Percentiles rank a stretch among this genome's conserved stretches.
Evolutionary conservation across 257 asterid species (phyloP).

Genomic region (Fraxinus cuspidata): DNA sequence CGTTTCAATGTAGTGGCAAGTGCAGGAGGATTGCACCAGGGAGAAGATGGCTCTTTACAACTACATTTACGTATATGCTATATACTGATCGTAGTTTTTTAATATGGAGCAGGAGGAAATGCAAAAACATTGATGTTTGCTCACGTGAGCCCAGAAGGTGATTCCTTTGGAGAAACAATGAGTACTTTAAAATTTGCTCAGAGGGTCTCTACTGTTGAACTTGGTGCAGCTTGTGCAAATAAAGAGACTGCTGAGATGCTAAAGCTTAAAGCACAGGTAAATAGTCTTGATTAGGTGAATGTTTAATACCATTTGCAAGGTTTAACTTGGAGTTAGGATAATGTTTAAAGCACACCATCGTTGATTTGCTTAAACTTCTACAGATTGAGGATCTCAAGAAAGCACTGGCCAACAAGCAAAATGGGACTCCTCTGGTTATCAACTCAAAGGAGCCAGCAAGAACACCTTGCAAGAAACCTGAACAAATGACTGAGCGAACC

Average conservation of each 20-base stretch:
- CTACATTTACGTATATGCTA: not conserved
- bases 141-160: conserved; percentile 78
- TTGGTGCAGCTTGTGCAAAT: conserved; percentile 81
- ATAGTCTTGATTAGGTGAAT: not conserved
- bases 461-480: conserved; percentile 44
- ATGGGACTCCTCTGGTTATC: conserved; percentile 35
- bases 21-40: not conserved
- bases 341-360: not conserved
- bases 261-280: conserved; percentile 82
- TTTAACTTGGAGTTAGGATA: not conserved
- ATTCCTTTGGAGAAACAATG: conserved; percentile 79
- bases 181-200: conserved; percentile 87
- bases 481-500: conserved; percentile 39
- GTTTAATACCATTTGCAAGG: no score
- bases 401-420: conserved; percentile 55
- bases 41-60: not conserved
- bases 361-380: conserved; percentile 22
- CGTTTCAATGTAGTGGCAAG: not conserved
- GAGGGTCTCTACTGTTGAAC: conserved; percentile 83
- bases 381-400: conserved; percentile 75
- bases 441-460: conserved; percentile 45
- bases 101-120: conserved; percentile 63
- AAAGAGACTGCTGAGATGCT: conserved; percentile 77
- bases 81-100: conserved; percentile 21
- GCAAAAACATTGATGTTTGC: conserved; percentile 90